Evolutionary conservation across 495 filamentous ascomycete genomes (phyloP).

Genomic region (Hyaloscypha variabilis): DNA sequence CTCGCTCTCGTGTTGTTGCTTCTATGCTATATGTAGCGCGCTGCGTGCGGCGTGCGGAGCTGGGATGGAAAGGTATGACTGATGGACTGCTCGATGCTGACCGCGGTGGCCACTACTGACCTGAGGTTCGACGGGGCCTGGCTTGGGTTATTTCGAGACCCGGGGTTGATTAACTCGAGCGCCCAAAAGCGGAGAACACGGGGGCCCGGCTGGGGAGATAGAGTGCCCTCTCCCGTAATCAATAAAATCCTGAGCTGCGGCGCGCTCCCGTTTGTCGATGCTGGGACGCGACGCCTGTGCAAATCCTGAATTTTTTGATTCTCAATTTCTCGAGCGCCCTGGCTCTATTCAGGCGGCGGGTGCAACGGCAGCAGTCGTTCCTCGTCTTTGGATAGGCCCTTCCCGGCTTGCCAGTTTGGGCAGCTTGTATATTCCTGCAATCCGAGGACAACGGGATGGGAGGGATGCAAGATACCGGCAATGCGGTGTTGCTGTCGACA

Average conservation of each 20-base stretch:
- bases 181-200: slow-evolving; percentile 11
- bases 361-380: slow-evolving; percentile 3
- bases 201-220: slow-evolving; percentile 3
- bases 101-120: background rate
- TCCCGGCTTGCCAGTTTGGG: slow-evolving; percentile 11
- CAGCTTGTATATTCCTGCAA: slow-evolving; percentile 23
- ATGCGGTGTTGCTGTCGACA: background rate
- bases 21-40: background rate
- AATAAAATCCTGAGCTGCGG: slow-evolving; percentile 4
- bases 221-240: slow-evolving; percentile 12
- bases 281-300: background rate
- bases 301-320: slow-evolving; percentile 12
- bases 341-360: slow-evolving; percentile 15
- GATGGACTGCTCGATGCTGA: background rate
- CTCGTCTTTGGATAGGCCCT: background rate
- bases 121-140: background rate
- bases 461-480: background rate
- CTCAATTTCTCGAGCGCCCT: background rate
- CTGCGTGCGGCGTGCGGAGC: background rate
- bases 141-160: slow-evolving; percentile 7
- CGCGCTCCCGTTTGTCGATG: background rate
- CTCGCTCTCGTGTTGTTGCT: background rate
- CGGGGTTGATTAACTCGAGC: slow-evolving; percentile 14
- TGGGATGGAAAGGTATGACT: background rate
- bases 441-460: background rate